These are phyloP conservation scores for Cladophialophora carrionii DNA, from an alignment of 2,329 filamentous ascomycete genomes.

Conservation along the genomic window DNA sequence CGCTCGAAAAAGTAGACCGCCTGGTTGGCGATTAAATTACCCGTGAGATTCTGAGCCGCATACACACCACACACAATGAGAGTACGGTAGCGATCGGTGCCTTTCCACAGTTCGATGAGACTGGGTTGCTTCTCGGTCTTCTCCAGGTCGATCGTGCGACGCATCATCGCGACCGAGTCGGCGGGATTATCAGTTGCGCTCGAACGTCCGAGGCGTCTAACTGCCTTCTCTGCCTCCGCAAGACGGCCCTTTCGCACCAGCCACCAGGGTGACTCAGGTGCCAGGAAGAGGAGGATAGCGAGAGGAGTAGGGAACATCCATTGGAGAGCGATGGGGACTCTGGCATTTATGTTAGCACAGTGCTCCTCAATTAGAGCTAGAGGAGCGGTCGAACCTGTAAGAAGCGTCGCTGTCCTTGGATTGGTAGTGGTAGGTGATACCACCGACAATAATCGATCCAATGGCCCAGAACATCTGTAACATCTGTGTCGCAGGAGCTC, in stretches of 20 bases:
- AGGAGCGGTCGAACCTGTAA: constrained; percentile 49
- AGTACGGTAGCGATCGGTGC: constrained; percentile 42
- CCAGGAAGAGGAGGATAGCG: constrained; percentile 56
- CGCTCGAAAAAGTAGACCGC: constrained; percentile 62
- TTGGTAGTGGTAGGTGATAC: constrained; percentile 60
- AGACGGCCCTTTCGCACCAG: constrained; percentile 54
- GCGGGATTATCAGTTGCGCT: constrained; percentile 44
- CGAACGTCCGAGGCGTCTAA: constrained; percentile 56
- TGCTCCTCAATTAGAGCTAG: constrained; percentile 36
- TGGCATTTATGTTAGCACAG: constrained; percentile 45
- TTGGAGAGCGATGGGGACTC: constrained; percentile 60
- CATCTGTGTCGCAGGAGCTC: constrained; percentile 64
- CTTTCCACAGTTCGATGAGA: constrained; percentile 43
- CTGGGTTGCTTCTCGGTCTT: constrained; percentile 39
- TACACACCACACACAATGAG: constrained; percentile 43
- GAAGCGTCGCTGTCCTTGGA: constrained; percentile 41
- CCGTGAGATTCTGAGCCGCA: constrained; percentile 55
- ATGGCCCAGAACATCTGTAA: constrained; percentile 70
- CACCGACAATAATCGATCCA: constrained; percentile 63
- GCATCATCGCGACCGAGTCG: constrained; percentile 44
- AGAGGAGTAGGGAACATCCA: constrained; percentile 64
- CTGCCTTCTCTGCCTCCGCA: constrained; percentile 52
- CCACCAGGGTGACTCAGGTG: constrained; percentile 61
- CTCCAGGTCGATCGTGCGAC: constrained; percentile 44
- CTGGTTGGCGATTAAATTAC: constrained; percentile 66